Conservation (phyloP, 1,284 basidiomycete genomes). For the Apiotrichum porosum region DNA sequence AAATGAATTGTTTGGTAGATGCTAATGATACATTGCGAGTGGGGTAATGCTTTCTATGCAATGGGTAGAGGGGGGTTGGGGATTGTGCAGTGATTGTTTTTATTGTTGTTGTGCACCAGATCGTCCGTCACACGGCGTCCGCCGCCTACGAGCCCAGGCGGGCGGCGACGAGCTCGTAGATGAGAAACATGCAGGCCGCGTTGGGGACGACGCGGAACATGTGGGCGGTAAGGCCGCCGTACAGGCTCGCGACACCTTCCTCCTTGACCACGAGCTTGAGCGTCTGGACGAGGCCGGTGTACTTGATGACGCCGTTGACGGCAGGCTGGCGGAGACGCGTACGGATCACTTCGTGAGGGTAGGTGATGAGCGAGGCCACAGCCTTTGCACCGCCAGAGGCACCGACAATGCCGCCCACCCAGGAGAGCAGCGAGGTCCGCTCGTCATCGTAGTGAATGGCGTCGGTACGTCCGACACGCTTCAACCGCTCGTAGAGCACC, state of each 20-base stretch:
- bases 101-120: not conserved
- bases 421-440: constrained; percentile 54
- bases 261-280: constrained; percentile 79
- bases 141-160: constrained; percentile 24
- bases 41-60: constrained; percentile 9
- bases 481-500: constrained; percentile 78
- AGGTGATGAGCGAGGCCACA: constrained; percentile 87
- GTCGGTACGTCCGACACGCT: constrained; percentile 30
- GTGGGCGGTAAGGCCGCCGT: constrained; percentile 91
- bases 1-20: too few relatives aligned
- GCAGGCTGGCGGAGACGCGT: constrained; percentile 85
- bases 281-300: constrained; percentile 81
- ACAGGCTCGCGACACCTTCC: constrained; percentile 69
- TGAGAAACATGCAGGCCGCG: constrained; percentile 82
- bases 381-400: constrained; percentile 93
- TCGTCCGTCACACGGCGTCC: not conserved
- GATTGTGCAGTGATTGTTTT: not conserved
- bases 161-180: constrained; percentile 49
- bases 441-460: constrained; percentile 14
- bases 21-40: constrained; percentile 19
- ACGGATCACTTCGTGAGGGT: constrained; percentile 93
- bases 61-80: not conserved
- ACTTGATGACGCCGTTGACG: constrained; percentile 60
- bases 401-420: constrained; percentile 66
- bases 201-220: constrained; percentile 96